Evolutionary conservation across 2,329 filamentous ascomycete genomes (phyloP), one percentile per base, ranked within the genome.

Genomic region (Microsporum audouinii): DNA sequence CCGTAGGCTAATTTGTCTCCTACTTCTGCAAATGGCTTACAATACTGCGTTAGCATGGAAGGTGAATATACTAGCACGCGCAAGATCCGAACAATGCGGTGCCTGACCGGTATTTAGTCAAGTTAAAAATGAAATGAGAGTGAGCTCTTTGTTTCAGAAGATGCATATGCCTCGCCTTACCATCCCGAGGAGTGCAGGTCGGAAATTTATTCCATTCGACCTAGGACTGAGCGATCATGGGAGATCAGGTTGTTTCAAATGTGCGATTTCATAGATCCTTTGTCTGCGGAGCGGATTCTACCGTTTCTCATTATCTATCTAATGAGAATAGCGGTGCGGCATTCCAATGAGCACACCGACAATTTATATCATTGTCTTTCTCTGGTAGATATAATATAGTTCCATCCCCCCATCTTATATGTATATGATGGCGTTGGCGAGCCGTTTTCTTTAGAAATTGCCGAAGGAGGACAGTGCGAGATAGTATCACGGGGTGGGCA

Each of bases 121-220:
- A 55, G 51, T 55, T 14, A 12, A 51, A 51, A 51, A 31, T 51
- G 27, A 51, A 10, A 51, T 31, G 23, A 31, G 45, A 27, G 23
- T 12, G 45, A 29, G 27, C 8, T 14, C 27, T 47, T 55, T 55
- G 51, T 55, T 55, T 55, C 51, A 34, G 36, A 55, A 8, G 51
- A 36, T 36, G 51, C 33, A 17, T 55, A 55, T 36, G 27, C 14
- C 17, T 55, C 4, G 36, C 14, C 14, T 8, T 38, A 7, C 14
- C n/a, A 29, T 29, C 51, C 36, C 33, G 31, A 55, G n/a, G 33
- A 23, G 12, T 34, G 14, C 51, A 36, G 31, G n/a, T 55, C 51
- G 51, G 51, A 55, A 55, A 55, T 55, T 55, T 55, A 55, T 55
- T 55, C 31, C 51, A 55, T 55, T 55, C 36, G 31, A 36, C 51